These are phyloP conservation scores for Pseudogymnoascus sp. DNA, from an alignment of 2,329 filamentous ascomycete species.

Conservation along the genomic window DNA sequence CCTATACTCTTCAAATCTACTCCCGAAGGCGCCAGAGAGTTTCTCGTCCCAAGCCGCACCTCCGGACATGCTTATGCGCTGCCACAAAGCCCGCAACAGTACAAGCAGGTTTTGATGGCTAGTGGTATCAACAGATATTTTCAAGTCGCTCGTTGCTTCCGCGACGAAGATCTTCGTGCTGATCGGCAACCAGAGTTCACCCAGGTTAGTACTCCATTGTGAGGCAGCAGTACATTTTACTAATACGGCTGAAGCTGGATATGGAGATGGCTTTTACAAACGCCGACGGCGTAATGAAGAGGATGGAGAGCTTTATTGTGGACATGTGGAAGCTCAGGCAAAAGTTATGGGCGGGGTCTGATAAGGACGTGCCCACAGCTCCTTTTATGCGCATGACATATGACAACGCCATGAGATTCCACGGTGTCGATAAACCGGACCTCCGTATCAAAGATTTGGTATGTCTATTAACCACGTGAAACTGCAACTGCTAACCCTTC, in stretches of 20 bases:
- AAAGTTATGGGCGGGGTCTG: neutral
- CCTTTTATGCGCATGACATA: slow-evolving; percentile 50
- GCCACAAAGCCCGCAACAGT: slow-evolving; percentile 94
- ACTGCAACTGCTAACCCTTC: slow-evolving; percentile 22
- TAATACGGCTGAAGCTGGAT: slow-evolving; percentile 55
- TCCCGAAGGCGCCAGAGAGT: slow-evolving; percentile 89
- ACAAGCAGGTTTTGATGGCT: slow-evolving; percentile 96
- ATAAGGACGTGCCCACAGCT: slow-evolving; percentile 5
- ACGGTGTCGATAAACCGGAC: slow-evolving; percentile 91
- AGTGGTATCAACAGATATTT: slow-evolving; percentile 76
- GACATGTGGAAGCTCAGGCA: slow-evolving; percentile 11
- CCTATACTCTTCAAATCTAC: slow-evolving; percentile 96
- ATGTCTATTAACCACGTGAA: slow-evolving; percentile 18
- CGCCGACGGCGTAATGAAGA: slow-evolving; percentile 59
- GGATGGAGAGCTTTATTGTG: slow-evolving; percentile 23
- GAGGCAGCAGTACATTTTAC: neutral
- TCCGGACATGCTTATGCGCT: slow-evolving; percentile 77
- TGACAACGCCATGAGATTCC: slow-evolving; percentile 65
- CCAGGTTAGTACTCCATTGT: slow-evolving; percentile 46
- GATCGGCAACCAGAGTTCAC: slow-evolving; percentile 97
- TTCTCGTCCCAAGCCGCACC: slow-evolving; percentile 78
- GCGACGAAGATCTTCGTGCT: slow-evolving; percentile 85
- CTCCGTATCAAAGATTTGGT: slow-evolving; percentile 64
- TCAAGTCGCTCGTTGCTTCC: slow-evolving; percentile 90
- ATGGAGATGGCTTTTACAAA: slow-evolving; percentile 84